These are phyloP conservation scores for Phylloporus sp. DNA, from an alignment of 768 basidiomycete species.

Conservation along the genomic window DNA sequence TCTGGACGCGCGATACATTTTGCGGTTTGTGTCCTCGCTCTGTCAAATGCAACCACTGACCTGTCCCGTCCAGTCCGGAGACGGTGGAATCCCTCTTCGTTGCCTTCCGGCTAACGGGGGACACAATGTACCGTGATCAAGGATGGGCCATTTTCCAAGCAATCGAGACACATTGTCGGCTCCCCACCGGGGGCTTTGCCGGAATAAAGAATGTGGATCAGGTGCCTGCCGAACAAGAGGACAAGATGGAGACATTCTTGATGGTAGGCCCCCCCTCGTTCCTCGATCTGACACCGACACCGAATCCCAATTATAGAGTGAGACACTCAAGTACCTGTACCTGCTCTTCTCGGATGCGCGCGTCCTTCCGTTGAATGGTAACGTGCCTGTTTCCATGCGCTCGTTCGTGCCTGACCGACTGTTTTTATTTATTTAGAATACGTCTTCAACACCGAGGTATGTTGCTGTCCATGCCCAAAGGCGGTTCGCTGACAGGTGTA, in stretches of 20 bases:
- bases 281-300: background rate
- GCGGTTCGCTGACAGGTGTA: background rate
- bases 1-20: constrained; percentile 90
- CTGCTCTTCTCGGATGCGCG: constrained; percentile 74
- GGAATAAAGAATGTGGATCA: constrained; percentile 82
- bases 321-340: constrained; percentile 90
- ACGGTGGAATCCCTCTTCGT: constrained; percentile 93
- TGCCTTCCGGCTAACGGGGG: constrained; percentile 86
- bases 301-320: constrained; percentile 48
- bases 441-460: constrained; percentile 91
- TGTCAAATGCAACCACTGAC: background rate
- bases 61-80: constrained; percentile 61
- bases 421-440: constrained; percentile 45
- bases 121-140: constrained; percentile 71
- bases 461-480: background rate
- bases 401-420: constrained; percentile 5
- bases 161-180: constrained; percentile 77
- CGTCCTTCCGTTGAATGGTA: constrained; percentile 71
- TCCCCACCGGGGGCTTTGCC: constrained; percentile 81
- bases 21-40: constrained; percentile 49
- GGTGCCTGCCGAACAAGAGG: constrained; percentile 62
- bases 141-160: constrained; percentile 91
- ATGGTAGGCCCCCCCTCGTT: constrained; percentile 47
- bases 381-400: constrained; percentile 21
- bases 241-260: constrained; percentile 96